Evolutionary conservation across 306 rosid genomes (phyloP).

Genomic region (Carpinus fangiana): DNA sequence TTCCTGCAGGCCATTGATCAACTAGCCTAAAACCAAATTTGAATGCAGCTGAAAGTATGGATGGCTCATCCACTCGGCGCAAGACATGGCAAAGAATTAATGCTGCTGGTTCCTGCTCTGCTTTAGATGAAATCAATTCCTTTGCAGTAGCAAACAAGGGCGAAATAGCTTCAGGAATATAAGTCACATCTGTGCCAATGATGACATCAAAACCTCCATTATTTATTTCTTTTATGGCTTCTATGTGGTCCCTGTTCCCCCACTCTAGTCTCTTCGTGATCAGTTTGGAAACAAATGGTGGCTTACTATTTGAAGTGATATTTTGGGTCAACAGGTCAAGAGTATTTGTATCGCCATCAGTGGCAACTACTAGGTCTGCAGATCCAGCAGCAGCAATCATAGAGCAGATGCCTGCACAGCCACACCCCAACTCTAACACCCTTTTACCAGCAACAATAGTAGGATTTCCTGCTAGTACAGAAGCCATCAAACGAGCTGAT

Average conservation of each 20-base stretch:
- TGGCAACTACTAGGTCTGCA: slow-evolving; percentile 68
- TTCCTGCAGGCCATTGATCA: slow-evolving; percentile 63
- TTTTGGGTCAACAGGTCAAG: slow-evolving; percentile 67
- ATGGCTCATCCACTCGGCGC: slow-evolving; percentile 74
- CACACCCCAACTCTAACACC: slow-evolving; percentile 87
- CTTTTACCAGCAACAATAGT: slow-evolving; percentile 64
- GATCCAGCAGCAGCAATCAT: slow-evolving; percentile 67
- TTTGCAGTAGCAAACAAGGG: slow-evolving; percentile 81
- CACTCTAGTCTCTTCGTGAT: slow-evolving; percentile 54
- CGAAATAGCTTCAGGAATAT: slow-evolving; percentile 67
- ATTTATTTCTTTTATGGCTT: slow-evolving; percentile 56
- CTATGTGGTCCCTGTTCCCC: slow-evolving; percentile 70
- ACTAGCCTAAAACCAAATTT: slow-evolving; percentile 62
- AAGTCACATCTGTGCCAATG: slow-evolving; percentile 84
- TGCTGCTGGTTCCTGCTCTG: slow-evolving; percentile 39
- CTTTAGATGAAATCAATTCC: slow-evolving; percentile 53
- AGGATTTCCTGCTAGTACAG: slow-evolving; percentile 73
- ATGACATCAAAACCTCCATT: slow-evolving; percentile 68
- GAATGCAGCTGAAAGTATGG: slow-evolving; percentile 65
- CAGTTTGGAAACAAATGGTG: slow-evolving; percentile 45
- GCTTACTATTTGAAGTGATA: slow-evolving; percentile 57
- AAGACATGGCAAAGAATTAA: slow-evolving; percentile 77
- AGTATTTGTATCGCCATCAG: slow-evolving; percentile 77
- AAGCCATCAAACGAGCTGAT: slow-evolving; percentile 88
- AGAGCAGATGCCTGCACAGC: slow-evolving; percentile 85